Base-by-base conservation (phyloP, 306 rosid genomes). In the Vicia sativa region DNA sequence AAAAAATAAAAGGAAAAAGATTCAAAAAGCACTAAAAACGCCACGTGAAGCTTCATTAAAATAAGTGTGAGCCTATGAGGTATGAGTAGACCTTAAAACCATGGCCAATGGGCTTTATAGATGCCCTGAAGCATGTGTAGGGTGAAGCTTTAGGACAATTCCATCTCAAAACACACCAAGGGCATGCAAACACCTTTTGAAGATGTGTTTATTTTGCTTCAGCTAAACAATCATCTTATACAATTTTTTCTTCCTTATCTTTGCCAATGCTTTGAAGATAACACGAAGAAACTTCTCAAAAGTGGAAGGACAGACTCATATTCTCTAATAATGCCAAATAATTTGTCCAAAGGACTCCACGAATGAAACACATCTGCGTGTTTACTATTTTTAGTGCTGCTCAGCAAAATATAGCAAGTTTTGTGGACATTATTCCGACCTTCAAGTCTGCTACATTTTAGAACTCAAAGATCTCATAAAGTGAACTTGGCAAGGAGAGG, bases 121-220 rank as follows among this genome's bases (percentile, higher is more conserved):
- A n/a, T 35, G 25, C 6, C 73, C 45, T 66, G 11, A 37, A 46
- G 54, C 68, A 57, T 67, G 62, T 37, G 21, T 54, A 25, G 46
- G 44, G 16, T 2, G 18, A 74, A 46, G 16, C 26, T 43, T 45
- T 35, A 35, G 42, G 62, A 44, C 45, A 67, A 37, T 48, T 10
- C 14, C 21, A 16, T 58, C 38, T 28, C 39, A 18, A 67, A 74
- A 67, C 44, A 57, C 42, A 59, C 46, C 62, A 67, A 56, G 29
- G 49, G 49, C 72, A 55, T 65, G 49, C 25, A n/a, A 25, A 44
- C 67, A 45, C 21, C 38, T 44, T 65, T 65, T 21, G 55, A 73
- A 54, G 60, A 74, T 35, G 52, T 44, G 18, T 58, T 7, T 11
- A 48, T 26, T 48, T 67, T 68, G 65, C 57, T 59, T 60, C 68